Evolutionary conservation across 1,139 yeast species (phyloP).

Genomic region (Magnusiomyces suaveolens): DNA sequence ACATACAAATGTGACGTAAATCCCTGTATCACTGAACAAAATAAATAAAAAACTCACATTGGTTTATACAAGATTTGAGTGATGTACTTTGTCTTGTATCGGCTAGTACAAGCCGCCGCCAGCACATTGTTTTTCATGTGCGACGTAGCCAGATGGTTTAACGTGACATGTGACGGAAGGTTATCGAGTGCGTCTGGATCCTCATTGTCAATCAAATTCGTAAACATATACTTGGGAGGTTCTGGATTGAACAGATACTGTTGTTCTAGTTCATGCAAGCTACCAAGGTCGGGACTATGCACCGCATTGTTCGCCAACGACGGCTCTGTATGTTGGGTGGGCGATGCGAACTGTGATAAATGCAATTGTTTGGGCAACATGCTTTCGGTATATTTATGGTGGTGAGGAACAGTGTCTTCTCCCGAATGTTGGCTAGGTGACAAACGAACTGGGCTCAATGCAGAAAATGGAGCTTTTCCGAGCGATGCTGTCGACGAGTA

Average conservation of each 20-base stretch:
- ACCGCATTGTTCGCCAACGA: too few species aligned
- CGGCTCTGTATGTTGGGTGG: neutral
- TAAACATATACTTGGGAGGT: neutral
- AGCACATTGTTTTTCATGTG: neutral
- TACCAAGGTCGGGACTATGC: neutral
- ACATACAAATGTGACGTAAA: too few species aligned
- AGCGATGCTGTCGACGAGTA: neutral
- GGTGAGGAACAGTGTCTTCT: neutral
- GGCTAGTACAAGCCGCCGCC: slow-evolving; percentile 5
- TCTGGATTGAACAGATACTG: neutral
- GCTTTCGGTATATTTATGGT: neutral
- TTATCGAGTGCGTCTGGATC: slow-evolving; percentile 4
- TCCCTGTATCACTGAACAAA: too few species aligned
- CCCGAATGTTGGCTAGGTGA: too few species aligned
- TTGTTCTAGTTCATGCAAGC: neutral
- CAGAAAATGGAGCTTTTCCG: neutral
- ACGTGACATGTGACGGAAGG: neutral
- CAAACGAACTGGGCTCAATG: too few species aligned
- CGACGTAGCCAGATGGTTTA: slow-evolving; percentile 5
- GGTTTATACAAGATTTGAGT: slow-evolving; percentile 6
- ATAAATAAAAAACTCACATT: neutral
- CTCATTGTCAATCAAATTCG: neutral
- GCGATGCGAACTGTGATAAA: neutral
- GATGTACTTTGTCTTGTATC: slow-evolving; percentile 3
- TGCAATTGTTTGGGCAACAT: too few species aligned